Evolutionary conservation across 768 basidiomycete species (phyloP).

Genomic region (Psilocybe tampanensis): DNA sequence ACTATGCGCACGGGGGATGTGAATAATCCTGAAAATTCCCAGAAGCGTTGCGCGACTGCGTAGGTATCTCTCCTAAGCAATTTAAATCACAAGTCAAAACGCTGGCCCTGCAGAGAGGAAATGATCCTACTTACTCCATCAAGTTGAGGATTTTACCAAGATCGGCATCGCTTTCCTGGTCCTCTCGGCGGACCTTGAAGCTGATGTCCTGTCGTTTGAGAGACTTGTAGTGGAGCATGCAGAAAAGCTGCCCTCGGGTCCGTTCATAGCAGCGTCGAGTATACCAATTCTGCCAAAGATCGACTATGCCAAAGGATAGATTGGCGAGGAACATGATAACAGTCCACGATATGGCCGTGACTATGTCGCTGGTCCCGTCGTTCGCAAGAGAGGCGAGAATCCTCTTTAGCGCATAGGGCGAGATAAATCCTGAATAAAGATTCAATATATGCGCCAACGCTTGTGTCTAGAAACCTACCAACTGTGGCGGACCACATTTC

Average conservation of each 20-base stretch:
- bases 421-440: constrained; percentile 55
- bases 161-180: constrained; percentile 48
- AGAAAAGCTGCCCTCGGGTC: constrained; percentile 72
- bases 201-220: constrained; percentile 60
- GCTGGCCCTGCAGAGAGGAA: neutral
- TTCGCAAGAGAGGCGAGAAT: constrained; percentile 55
- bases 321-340: constrained; percentile 61
- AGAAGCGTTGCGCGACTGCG: constrained; percentile 70
- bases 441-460: constrained; percentile 6
- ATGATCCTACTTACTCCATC: constrained; percentile 59
- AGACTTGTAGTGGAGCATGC: constrained; percentile 69
- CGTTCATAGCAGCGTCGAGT: constrained; percentile 71
- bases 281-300: constrained; percentile 67
- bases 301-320: constrained; percentile 68
- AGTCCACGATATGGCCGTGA: constrained; percentile 60
- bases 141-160: constrained; percentile 75
- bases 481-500: constrained; percentile 63
- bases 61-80: constrained; percentile 64
- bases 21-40: constrained; percentile 71
- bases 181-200: constrained; percentile 43
- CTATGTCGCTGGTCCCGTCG: constrained; percentile 40
- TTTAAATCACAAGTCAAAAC: neutral
- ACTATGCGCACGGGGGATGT: constrained; percentile 62
- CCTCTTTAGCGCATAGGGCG: constrained; percentile 63
- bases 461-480: constrained; percentile 32